These are phyloP conservation scores for Pyrenochaeta sp. DNA, from an alignment of 2,329 filamentous ascomycete genomes.

Conservation along the genomic window DNA sequence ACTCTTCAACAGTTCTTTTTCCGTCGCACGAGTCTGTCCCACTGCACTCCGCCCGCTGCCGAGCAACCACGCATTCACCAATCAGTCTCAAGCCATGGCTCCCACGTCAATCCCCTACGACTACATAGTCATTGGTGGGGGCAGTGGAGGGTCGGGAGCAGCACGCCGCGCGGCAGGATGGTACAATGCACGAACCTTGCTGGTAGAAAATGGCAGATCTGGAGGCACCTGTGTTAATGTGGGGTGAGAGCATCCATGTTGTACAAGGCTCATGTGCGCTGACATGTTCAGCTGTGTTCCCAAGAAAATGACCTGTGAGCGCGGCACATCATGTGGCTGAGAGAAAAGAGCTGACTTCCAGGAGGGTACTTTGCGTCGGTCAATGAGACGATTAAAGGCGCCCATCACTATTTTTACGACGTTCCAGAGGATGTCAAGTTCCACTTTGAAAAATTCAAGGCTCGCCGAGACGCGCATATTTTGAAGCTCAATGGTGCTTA, in stretches of 20 bases:
- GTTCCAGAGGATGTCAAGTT: slow-evolving; percentile 73
- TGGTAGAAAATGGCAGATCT: slow-evolving; percentile 58
- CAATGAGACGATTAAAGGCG: slow-evolving; percentile 64
- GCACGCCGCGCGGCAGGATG: slow-evolving; percentile 59
- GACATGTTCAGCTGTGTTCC: slow-evolving; percentile 71
- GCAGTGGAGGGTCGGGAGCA: slow-evolving; percentile 60
- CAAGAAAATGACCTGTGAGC: slow-evolving; percentile 54
- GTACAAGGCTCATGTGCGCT: slow-evolving; percentile 64
- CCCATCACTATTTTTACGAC: slow-evolving; percentile 77
- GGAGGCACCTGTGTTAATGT: slow-evolving; percentile 63
- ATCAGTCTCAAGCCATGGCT: slow-evolving; percentile 50
- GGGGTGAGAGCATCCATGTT: slow-evolving; percentile 57
- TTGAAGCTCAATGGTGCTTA: slow-evolving; percentile 82
- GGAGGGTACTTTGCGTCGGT: slow-evolving; percentile 72
- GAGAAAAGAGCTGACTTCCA: slow-evolving; percentile 4
- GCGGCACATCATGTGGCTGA: not conserved
- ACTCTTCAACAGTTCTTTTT: slow-evolving; percentile 11
- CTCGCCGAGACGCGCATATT: slow-evolving; percentile 79
- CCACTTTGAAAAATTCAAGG: slow-evolving; percentile 78
- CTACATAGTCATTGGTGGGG: slow-evolving; percentile 64
- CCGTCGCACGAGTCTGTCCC: slow-evolving; percentile 3
- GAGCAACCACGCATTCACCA: slow-evolving; percentile 26
- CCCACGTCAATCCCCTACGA: slow-evolving; percentile 59
- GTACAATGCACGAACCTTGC: slow-evolving; percentile 60
- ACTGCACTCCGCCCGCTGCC: slow-evolving; percentile 5